Evolutionary conservation across 2,329 filamentous ascomycete species (phyloP), one percentile per base, ranked within the genome.

Genomic region (Venturia carpophila): DNA sequence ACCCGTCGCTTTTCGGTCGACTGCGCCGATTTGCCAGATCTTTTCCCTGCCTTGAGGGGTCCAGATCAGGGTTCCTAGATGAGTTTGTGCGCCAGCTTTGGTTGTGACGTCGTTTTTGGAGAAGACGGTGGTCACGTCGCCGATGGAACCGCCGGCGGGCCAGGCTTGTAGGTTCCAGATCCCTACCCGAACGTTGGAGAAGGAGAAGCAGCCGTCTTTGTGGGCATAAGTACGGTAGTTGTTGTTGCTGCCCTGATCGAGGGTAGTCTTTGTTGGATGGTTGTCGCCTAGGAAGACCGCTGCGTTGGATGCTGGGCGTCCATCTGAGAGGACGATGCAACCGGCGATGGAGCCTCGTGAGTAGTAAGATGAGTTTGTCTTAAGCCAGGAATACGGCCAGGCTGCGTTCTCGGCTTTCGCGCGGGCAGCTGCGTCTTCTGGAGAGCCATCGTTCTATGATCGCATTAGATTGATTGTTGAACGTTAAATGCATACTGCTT

Each of bases 351-450:
- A 75, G 52, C 80, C 79, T 34, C 81, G 79, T n/a, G 76, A 73
- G n/a, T 81, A 78, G 70, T 82, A 83, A 3, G 73, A 73, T 19
- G 37, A 30, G 0, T 73, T 70, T 67, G 80, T 73, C 6, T 78
- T 71, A 67, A 82, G 75, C 80, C 80, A 83, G 27, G 72, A 68
- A 69, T 83, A 83, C 0, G 81, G 81, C 77, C 79, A 83, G 1
- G 71, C 71, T 5, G 71, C 65, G 45, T 76, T 74, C 69, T 83
- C 81, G 34, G 75, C 65, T n/a, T 72, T 69, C 5, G 75, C 74
- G 15, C 77, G 75, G 1, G 68, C 66, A 4, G 72, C 73, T 3
- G 77, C 81, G 61, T 83, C 80, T 3, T 71, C 67, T 58, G 75
- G 74, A 4, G 76, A 79, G 17, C 80, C 80, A 45, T 81, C 75